A percentile compares a stretch with the other conserved stretches of the same genome.
Conservation (phyloP, 2,329 filamentous ascomycete genomes). For the Cucurbitaria berberidis region DNA sequence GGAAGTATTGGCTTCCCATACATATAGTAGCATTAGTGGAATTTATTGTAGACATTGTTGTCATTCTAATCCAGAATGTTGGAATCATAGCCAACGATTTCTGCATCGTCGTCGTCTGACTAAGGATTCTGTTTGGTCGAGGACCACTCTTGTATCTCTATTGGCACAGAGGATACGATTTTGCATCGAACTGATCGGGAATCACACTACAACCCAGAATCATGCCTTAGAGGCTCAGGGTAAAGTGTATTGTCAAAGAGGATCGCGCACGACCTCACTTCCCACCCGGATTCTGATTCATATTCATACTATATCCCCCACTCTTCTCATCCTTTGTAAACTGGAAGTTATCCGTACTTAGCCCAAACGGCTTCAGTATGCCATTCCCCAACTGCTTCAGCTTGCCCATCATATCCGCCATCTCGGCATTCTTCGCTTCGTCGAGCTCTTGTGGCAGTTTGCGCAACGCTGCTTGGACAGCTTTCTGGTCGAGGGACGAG, state of each 20-base stretch:
- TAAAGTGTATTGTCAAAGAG: background rate
- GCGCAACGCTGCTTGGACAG: conserved; percentile 70
- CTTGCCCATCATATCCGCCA: conserved; percentile 97
- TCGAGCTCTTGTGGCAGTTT: conserved; percentile 73
- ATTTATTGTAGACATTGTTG: no score
- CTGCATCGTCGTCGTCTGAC: no score
- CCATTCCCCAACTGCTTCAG: conserved; percentile 91
- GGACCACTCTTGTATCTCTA: no score
- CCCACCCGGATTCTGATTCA: conserved; percentile 57
- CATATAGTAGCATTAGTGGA: no score
- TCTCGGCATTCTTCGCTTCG: conserved; percentile 82
- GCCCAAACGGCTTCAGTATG: conserved; percentile 87
- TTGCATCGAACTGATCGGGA: no score
- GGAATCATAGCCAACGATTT: no score
- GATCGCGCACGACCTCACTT: conserved; percentile 2
- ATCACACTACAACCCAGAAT: no score
- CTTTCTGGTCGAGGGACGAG: conserved; percentile 67
- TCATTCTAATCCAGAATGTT: no score
- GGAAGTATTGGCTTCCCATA: no score
- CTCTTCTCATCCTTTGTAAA: conserved; percentile 89
- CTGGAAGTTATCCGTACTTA: conserved; percentile 93
- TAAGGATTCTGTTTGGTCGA: no score
- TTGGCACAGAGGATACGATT: no score
- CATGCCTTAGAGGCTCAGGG: no score
- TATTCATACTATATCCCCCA: conserved; percentile 94